Conservation (phyloP, 257 asterid genomes). For the Gardenia jasminoides region DNA sequence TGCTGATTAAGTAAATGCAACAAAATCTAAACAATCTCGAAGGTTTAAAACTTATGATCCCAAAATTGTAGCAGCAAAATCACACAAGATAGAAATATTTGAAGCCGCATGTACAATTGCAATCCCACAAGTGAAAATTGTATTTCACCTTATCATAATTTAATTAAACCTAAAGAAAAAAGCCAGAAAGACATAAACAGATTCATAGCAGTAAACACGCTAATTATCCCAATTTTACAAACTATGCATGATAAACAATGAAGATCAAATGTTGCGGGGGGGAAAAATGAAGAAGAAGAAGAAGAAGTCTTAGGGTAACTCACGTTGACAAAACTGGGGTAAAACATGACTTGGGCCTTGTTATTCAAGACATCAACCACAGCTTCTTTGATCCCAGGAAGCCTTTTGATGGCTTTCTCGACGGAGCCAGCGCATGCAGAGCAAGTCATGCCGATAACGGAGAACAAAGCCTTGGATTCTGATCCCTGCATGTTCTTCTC, state of each 20-base stretch:
- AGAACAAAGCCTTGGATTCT: slow-evolving; percentile 54
- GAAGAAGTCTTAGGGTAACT: slow-evolving; percentile 15
- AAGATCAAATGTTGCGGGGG: neutral
- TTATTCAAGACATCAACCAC: slow-evolving; percentile 74
- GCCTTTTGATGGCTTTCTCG: slow-evolving; percentile 79
- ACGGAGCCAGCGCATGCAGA: slow-evolving; percentile 91
- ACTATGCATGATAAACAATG: neutral
- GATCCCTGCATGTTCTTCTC: slow-evolving; percentile 37
- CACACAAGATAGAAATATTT: neutral
- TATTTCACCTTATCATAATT: no score
- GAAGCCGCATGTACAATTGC: neutral
- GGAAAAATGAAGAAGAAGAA: no score
- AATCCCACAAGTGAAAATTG: no score
- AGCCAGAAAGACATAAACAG: neutral
- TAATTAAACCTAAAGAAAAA: no score
- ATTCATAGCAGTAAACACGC: neutral
- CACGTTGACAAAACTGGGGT: slow-evolving; percentile 54
- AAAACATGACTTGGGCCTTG: slow-evolving; percentile 62
- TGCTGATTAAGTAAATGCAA: neutral
- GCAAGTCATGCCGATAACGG: slow-evolving; percentile 80
- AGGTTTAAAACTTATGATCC: neutral
- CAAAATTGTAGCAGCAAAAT: neutral
- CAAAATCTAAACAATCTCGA: neutral
- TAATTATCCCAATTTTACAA: no score
- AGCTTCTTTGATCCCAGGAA: slow-evolving; percentile 77